Evolutionary conservation across 768 basidiomycete species (phyloP).

Genomic region (Podaxis sp.): DNA sequence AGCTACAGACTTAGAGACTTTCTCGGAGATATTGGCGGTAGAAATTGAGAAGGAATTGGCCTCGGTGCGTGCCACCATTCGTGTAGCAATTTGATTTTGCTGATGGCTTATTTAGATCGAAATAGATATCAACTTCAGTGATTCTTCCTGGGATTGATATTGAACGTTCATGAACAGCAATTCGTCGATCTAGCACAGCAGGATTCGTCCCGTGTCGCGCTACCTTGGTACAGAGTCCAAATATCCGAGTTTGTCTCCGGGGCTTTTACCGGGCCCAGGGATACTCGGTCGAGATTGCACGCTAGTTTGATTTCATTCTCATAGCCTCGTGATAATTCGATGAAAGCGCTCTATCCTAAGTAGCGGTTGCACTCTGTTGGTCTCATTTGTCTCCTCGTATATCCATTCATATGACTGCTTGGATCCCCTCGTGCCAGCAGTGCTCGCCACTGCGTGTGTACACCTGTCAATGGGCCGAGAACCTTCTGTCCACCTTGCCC

Average conservation of each 20-base stretch:
- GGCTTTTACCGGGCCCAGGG: too few relatives aligned
- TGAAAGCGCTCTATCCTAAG: background rate
- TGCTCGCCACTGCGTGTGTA: too few relatives aligned
- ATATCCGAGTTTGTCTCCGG: too few relatives aligned
- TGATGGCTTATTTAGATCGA: slow-evolving; percentile 18
- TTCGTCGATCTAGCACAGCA: background rate
- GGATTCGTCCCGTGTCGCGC: background rate
- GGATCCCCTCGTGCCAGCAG: too few relatives aligned
- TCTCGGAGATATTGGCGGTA: slow-evolving; percentile 28
- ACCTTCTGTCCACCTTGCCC: too few relatives aligned
- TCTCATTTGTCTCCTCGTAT: background rate
- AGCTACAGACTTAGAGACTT: slow-evolving; percentile 28
- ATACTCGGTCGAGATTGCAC: too few relatives aligned
- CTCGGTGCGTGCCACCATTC: slow-evolving; percentile 19
- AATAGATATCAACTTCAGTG: slow-evolving; percentile 25
- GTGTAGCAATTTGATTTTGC: background rate
- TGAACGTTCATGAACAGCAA: background rate
- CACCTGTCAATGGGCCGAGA: too few relatives aligned
- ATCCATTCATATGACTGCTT: background rate
- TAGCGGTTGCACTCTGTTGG: background rate
- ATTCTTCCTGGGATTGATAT: slow-evolving; percentile 10
- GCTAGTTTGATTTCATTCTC: too few relatives aligned
- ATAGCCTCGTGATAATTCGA: background rate
- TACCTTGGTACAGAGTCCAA: background rate
- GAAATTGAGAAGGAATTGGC: slow-evolving; percentile 31